These are phyloP conservation scores for Leishmania amazonensis DNA, from an alignment of 208 protist species.

Conservation along the genomic window DNA sequence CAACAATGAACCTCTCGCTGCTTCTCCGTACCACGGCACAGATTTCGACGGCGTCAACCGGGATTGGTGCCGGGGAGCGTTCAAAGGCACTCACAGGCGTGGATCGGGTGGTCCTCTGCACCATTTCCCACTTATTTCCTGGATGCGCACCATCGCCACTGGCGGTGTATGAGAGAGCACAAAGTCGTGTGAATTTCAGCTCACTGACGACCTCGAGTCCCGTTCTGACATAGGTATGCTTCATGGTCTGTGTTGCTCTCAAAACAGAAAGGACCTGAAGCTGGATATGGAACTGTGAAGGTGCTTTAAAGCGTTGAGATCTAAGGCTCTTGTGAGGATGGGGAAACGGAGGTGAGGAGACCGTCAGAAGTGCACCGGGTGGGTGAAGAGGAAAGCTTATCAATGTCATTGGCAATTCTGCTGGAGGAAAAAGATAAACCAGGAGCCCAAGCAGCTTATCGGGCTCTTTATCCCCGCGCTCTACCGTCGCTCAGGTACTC, in stretches of 20 bases:
- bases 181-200: conserved; percentile 40
- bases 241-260: conserved; percentile 16
- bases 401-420: too few species aligned
- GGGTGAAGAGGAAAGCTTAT: not conserved
- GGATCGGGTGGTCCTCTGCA: conserved; percentile 55
- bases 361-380: not conserved
- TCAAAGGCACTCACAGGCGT: conserved; percentile 35
- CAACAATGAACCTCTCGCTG: conserved; percentile 49
- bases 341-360: not conserved
- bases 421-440: not conserved
- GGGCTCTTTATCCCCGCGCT: too few species aligned
- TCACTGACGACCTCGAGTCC: conserved; percentile 31
- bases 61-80: conserved; percentile 41
- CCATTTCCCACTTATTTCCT: conserved; percentile 63
- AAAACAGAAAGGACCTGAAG: not conserved
- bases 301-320: not conserved
- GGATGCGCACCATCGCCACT: conserved; percentile 13
- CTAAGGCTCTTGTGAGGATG: not conserved
- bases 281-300: not conserved
- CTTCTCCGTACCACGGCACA: conserved; percentile 51
- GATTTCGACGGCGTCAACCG: conserved; percentile 75
- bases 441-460: not conserved
- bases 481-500: too few species aligned
- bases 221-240: conserved; percentile 40
- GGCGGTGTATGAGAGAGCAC: conserved; percentile 28